Base-by-base conservation (phyloP, 108 stramenopile genomes). In the Nitzschia inconspicua region DNA sequence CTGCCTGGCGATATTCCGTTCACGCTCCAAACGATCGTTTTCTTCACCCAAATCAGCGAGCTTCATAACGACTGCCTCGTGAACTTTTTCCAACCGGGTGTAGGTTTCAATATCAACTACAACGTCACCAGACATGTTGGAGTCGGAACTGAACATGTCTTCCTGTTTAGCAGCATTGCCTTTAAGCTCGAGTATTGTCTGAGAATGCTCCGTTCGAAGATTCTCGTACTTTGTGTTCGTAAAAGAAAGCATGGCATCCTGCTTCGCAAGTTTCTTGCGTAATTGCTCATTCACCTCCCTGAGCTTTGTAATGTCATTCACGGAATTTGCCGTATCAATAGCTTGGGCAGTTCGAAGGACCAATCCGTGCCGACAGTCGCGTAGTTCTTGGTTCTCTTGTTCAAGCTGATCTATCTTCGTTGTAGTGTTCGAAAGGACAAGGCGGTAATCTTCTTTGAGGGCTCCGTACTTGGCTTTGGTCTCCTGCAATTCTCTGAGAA, bases 1-100 rank as follows among this genome's bases (percentile, higher is more conserved):
- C 14, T 49, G 25, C 10, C 54, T 32, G 2, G 51, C 51, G 18
- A 26, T 32, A 29, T 52, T 55, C 1, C 34, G 30, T 54, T 57
- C 26, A 37, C 9, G 27, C 13, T 42, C 27, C 20, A 70, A 27
- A 3, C 16, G 39, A 19, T 56, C 68, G 36, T 62, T 70, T 24
- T 70, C 68, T 40, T 70, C 68, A 26, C 52, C 60, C 16, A 70
- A 11, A 29, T 70, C 68, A 20, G 53, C 68, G 24, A 70, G 24
- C 31, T 70, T 70, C 68, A 70, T 61, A 7, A 62, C 68, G 4
- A 70, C 60, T 3, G 68, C 60, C 8, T 49, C 4, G 36, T 70
- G 60, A 20, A 70, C 20, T 8, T 41, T 19, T 14, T 62, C 43
- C 16, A 70, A 32, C 23, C 52, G 50, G 8, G 49, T 35, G 47